Evolutionary conservation across 495 filamentous ascomycete species (phyloP).

Genomic region (Hypoxylon lienhwacheense): DNA sequence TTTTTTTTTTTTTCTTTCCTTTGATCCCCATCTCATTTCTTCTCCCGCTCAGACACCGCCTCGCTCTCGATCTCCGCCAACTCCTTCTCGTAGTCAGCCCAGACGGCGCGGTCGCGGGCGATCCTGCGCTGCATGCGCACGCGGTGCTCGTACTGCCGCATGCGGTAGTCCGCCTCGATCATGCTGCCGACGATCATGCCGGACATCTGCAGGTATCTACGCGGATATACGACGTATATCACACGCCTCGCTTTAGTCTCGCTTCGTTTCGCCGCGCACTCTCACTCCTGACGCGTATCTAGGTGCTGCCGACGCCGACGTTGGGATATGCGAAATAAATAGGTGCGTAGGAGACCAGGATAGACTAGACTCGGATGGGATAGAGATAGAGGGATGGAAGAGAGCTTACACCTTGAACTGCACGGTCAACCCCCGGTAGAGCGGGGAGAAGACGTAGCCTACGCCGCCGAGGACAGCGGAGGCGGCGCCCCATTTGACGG

Average conservation of each 20-base stretch:
- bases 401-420: conserved; percentile 84
- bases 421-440: conserved; percentile 80
- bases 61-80: conserved; percentile 32
- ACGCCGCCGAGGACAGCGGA: conserved; percentile 58
- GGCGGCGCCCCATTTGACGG: conserved; percentile 66
- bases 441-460: conserved; percentile 63
- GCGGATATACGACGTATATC: too few relatives aligned
- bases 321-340: too few relatives aligned
- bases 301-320: too few relatives aligned
- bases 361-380: not conserved
- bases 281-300: too few relatives aligned
- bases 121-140: conserved; percentile 66
- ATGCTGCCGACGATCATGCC: conserved; percentile 83
- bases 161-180: conserved; percentile 77
- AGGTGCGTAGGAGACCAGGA: too few relatives aligned
- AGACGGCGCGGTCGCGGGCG: conserved; percentile 62
- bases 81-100: conserved; percentile 47
- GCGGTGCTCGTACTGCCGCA: conserved; percentile 66
- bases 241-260: too few relatives aligned
- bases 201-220: conserved; percentile 84
- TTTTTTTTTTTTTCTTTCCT: too few relatives aligned
- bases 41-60: conserved; percentile 3
- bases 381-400: not conserved
- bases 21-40: conserved; percentile 29
- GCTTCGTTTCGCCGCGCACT: too few relatives aligned